Conservation (phyloP, 371 early-diverging fungal species). For the Syncephalastrum sp. region DNA sequence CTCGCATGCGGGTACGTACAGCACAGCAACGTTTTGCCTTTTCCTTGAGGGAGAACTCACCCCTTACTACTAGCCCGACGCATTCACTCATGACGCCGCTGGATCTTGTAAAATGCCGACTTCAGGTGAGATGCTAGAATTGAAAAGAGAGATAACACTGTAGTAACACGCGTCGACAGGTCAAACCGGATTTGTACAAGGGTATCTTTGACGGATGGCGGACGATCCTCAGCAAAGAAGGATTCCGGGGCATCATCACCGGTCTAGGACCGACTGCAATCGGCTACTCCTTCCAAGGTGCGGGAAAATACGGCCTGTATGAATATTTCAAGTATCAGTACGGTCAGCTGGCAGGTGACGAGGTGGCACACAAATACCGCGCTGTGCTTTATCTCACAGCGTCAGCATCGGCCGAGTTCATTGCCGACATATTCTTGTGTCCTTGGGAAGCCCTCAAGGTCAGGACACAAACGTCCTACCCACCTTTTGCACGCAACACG, state of each 20-base stretch:
- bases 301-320: constrained; percentile 87
- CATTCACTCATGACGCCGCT: constrained; percentile 63
- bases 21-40: not conserved
- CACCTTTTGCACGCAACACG: constrained; percentile 65
- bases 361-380: constrained; percentile 74
- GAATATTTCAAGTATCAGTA: constrained; percentile 82
- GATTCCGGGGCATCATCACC: constrained; percentile 70
- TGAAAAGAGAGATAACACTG: not conserved
- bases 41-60: not conserved
- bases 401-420: constrained; percentile 85
- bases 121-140: constrained; percentile 32
- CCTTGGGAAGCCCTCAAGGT: constrained; percentile 83
- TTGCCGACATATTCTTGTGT: constrained; percentile 84
- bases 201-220: constrained; percentile 67
- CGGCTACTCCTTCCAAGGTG: constrained; percentile 89
- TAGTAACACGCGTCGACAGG: constrained; percentile 12
- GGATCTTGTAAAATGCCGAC: constrained; percentile 69
- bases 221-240: constrained; percentile 69
- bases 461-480: constrained; percentile 69
- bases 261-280: constrained; percentile 80
- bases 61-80: constrained; percentile 34
- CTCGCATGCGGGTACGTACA: constrained; percentile 55
- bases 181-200: constrained; percentile 66
- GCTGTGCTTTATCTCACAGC: constrained; percentile 72
- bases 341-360: constrained; percentile 65